Base-by-base conservation (phyloP, 768 basidiomycete genomes). In the Dentipellis fragilis region DNA sequence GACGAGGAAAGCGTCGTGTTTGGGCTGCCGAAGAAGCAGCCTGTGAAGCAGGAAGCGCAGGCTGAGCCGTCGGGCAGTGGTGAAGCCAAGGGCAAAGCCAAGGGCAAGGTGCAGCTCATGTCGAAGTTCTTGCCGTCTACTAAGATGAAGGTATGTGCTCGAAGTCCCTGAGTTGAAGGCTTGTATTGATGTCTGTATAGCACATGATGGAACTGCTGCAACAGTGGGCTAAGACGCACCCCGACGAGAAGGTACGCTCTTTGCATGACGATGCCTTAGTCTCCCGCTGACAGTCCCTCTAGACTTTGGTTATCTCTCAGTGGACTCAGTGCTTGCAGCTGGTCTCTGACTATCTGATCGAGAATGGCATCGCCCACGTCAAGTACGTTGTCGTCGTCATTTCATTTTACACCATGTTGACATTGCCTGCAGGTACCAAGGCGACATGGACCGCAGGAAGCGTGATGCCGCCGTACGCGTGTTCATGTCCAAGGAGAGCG, bases 241-340 rank as follows among this genome's bases (percentile, higher is more conserved):
- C 80, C 1, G 77, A 80, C 11, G 83, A 86, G 62, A 88, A 85
- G 76, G 83, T 80, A 19, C 17, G 66, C 54, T 29, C 37, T 38
- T 8, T 45, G n/a, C 49, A 35, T 36, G 34, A 17, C 39, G 19
- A 19, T 17, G 23, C 23, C n/a, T 35, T 48, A 53, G 10, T 34
- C 12, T 22, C 22, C 34, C n/a, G 45, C 55, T 54, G 40, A 63
- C 54, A 5, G 23, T 11, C 38, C 19, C 40, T 8, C 36, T 55
- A 85, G 80, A 75, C 77, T 48, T 65, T 91, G 51, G 69, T 89
- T 56, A 74, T 88, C 55, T 87, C 84, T 0, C 83, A 85, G 65
- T 89, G 87, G 81, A 85, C 83, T 0, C 67, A 72, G 6, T 85
- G 80, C 55, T 73, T 91, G 38, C 73, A 77, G 10, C 72, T 89